Percentiles rank a stretch among this genome's conserved stretches.
phyloP scores from a whole-genome alignment of 192 early-diverging fungal species.

The Mortierella alpina region DNA sequence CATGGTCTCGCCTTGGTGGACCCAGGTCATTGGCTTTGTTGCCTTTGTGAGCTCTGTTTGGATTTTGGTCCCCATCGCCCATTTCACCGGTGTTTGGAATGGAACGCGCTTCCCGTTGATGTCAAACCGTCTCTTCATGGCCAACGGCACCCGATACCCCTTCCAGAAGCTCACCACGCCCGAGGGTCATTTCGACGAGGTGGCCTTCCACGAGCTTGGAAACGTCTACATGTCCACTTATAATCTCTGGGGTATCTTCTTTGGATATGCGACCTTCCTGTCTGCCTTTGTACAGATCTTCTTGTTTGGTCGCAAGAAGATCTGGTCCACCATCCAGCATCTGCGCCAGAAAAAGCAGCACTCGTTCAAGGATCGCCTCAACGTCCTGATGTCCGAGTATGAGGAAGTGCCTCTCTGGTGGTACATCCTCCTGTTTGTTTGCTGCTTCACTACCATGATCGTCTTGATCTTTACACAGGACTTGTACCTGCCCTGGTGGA shows the following conservation, averaged over 20 bases:
- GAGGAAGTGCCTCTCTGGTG: constrained; percentile 53
- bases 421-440: constrained; percentile 43
- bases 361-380: constrained; percentile 48
- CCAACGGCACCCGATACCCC: constrained; percentile 48
- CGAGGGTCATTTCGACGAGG: constrained; percentile 34
- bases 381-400: constrained; percentile 51
- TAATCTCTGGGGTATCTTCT: constrained; percentile 55
- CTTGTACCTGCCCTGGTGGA: constrained; percentile 56
- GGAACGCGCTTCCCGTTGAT: constrained; percentile 45
- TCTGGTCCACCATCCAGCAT: constrained; percentile 38
- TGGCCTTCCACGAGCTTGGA: constrained; percentile 30
- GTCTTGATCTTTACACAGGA: constrained; percentile 51
- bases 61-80: constrained; percentile 52
- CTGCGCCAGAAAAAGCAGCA: constrained; percentile 37
- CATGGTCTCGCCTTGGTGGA: constrained; percentile 58
- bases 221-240: constrained; percentile 56
- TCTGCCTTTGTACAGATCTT: constrained; percentile 57
- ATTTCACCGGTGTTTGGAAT: constrained; percentile 50
- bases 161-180: constrained; percentile 31
- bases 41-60: constrained; percentile 61
- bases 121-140: constrained; percentile 53
- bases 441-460: constrained; percentile 52
- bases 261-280: constrained; percentile 55
- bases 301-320: constrained; percentile 54
- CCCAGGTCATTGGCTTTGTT: constrained; percentile 56